These are phyloP conservation scores for Sugiyamaella floridensis DNA, from an alignment of 805 yeast species.

Conservation along the genomic window DNA sequence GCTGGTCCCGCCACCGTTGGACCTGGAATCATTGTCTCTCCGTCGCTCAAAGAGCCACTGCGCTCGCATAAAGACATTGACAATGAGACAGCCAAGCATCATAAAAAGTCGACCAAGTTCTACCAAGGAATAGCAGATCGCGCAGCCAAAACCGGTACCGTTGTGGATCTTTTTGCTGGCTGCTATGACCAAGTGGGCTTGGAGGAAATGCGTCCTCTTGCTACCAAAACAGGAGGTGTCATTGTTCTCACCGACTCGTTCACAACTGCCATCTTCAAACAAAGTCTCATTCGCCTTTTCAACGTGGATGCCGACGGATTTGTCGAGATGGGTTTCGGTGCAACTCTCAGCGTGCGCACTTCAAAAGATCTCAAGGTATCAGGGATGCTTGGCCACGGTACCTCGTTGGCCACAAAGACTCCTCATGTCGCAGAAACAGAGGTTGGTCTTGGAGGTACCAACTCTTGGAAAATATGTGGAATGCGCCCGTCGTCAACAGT, in stretches of 20 bases:
- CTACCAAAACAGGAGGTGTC: slow-evolving; percentile 83
- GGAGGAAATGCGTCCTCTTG: slow-evolving; percentile 80
- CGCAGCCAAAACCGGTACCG: slow-evolving; percentile 65
- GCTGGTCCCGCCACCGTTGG: slow-evolving; percentile 86
- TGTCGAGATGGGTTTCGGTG: slow-evolving; percentile 76
- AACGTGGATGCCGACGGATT: slow-evolving; percentile 73
- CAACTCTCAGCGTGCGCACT: slow-evolving; percentile 71
- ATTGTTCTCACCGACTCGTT: slow-evolving; percentile 83
- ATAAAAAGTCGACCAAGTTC: slow-evolving; percentile 73
- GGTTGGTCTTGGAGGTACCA: slow-evolving; percentile 83
- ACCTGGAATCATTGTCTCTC: slow-evolving; percentile 83
- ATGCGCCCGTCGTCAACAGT: slow-evolving; percentile 74
- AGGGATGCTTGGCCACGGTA: slow-evolving; percentile 84
- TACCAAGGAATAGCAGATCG: slow-evolving; percentile 67
- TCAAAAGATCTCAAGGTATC: slow-evolving; percentile 75
- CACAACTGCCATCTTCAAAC: slow-evolving; percentile 88
- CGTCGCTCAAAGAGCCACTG: slow-evolving; percentile 80
- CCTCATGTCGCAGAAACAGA: slow-evolving; percentile 46
- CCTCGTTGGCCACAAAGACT: slow-evolving; percentile 39
- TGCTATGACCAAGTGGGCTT: slow-evolving; percentile 95
- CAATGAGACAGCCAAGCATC: slow-evolving; percentile 78
- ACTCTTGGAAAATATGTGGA: slow-evolving; percentile 72
- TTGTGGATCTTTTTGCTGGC: slow-evolving; percentile 86
- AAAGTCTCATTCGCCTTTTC: slow-evolving; percentile 76
- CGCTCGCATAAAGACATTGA: slow-evolving; percentile 92